Evolutionary conservation across 164 flowering plant genomes (phyloP).

Genomic region (Warburgia ugandensis): DNA sequence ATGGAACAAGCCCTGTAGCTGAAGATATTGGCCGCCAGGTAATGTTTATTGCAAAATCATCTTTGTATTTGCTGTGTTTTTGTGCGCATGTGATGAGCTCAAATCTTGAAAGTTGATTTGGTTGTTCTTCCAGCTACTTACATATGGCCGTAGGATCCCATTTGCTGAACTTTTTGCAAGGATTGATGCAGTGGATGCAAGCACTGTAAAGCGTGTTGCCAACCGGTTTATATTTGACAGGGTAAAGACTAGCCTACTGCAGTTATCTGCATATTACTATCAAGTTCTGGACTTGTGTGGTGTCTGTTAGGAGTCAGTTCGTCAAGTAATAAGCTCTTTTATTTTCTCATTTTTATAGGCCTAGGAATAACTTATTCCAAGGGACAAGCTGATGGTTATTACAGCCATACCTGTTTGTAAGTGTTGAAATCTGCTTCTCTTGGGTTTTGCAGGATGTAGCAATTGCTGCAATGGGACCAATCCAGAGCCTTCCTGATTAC

Average conservation of each 20-base stretch:
- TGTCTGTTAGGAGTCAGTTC: too few species aligned
- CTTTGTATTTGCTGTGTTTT: too few species aligned
- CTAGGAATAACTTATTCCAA: too few species aligned
- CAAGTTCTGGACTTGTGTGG: too few species aligned
- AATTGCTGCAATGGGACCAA: conserved; percentile 83
- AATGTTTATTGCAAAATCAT: neutral
- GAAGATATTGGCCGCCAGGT: conserved; percentile 99
- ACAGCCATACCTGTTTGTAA: too few species aligned
- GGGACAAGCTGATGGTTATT: too few species aligned
- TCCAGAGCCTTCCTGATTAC: conserved; percentile 81
- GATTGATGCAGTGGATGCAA: conserved; percentile 89
- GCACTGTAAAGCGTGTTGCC: conserved; percentile 86
- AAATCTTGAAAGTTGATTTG: too few species aligned
- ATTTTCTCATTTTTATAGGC: too few species aligned
- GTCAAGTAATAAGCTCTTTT: too few species aligned
- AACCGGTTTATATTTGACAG: conserved; percentile 72
- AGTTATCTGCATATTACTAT: neutral
- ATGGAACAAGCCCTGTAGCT: conserved; percentile 89
- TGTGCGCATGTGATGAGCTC: too few species aligned
- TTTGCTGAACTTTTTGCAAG: conserved; percentile 83
- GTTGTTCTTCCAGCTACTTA: conserved; percentile 57
- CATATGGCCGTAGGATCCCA: conserved; percentile 89
- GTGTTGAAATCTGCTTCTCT: too few species aligned
- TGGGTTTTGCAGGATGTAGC: conserved; percentile 80
- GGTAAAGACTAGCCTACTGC: conserved; percentile 32